These are phyloP conservation scores for Delitschia confertaspora DNA, from an alignment of 495 filamentous ascomycete species.

Conservation along the genomic window DNA sequence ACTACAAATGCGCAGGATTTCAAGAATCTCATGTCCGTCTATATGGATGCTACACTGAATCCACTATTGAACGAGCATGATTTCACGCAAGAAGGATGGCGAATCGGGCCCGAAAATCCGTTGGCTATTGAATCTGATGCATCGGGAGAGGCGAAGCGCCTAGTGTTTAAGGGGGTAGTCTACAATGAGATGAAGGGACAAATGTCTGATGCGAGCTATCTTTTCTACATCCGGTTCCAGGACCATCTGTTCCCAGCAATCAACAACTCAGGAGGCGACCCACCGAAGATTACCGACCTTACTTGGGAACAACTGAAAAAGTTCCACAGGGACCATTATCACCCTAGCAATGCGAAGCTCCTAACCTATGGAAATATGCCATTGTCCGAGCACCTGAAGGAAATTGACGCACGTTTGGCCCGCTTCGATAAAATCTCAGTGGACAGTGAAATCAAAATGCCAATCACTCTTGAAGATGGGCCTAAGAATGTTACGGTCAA, in stretches of 20 bases:
- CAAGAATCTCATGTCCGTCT: slow-evolving; percentile 90
- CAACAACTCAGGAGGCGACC: slow-evolving; percentile 93
- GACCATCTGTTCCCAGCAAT: slow-evolving; percentile 89
- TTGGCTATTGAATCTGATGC: slow-evolving; percentile 42
- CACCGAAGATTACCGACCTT: slow-evolving; percentile 88
- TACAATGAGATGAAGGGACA: slow-evolving; percentile 99
- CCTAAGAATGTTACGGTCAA: slow-evolving; percentile 59
- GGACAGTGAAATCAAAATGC: slow-evolving; percentile 64
- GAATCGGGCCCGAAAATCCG: slow-evolving; percentile 85
- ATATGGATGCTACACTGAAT: slow-evolving; percentile 86
- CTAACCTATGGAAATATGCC: slow-evolving; percentile 95
- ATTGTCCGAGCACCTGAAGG: slow-evolving; percentile 64
- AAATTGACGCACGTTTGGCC: slow-evolving; percentile 62
- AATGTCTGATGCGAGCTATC: slow-evolving; percentile 93
- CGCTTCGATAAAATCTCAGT: slow-evolving; percentile 58
- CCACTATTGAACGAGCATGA: slow-evolving; percentile 83
- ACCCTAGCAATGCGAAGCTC: slow-evolving; percentile 91
- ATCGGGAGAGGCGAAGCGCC: slow-evolving; percentile 42
- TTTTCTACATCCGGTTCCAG: slow-evolving; percentile 89
- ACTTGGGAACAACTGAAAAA: slow-evolving; percentile 76
- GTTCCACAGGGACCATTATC: slow-evolving; percentile 87
- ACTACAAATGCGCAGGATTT: slow-evolving; percentile 96
- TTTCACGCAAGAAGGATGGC: slow-evolving; percentile 94
- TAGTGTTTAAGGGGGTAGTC: slow-evolving; percentile 96
- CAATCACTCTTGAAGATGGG: slow-evolving; percentile 60